Conservation (phyloP, 148 eudicot genomes). For the Cornus kousa region DNA sequence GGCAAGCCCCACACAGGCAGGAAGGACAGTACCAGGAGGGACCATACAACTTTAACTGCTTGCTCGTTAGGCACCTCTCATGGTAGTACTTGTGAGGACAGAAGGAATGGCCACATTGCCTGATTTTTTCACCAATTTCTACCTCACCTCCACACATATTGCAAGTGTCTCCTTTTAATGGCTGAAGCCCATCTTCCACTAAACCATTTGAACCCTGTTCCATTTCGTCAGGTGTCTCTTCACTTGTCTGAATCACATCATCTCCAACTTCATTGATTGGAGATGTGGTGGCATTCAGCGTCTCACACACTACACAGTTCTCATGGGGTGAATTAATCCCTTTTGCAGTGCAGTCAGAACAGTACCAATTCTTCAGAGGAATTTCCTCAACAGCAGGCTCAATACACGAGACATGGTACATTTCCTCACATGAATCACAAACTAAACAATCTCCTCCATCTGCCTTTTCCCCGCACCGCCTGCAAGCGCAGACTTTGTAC, state of each 20-base stretch:
- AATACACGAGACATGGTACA: constrained; percentile 82
- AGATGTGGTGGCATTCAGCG: constrained; percentile 34
- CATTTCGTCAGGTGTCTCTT: constrained; percentile 27
- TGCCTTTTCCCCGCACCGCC: constrained; percentile 56
- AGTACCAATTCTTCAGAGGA: constrained; percentile 77
- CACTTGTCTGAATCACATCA: constrained; percentile 22
- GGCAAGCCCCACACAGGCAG: constrained; percentile 85
- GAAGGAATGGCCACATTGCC: constrained; percentile 62
- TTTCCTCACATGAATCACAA: constrained; percentile 86
- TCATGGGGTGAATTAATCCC: constrained; percentile 69
- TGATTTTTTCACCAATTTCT: constrained; percentile 39
- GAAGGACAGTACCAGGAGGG: constrained; percentile 92
- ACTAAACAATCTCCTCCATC: constrained; percentile 72
- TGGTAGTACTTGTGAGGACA: constrained; percentile 76
- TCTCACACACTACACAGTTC: constrained; percentile 73
- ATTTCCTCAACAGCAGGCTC: constrained; percentile 70
- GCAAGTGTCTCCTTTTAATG: constrained; percentile 38
- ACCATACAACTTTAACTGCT: constrained; percentile 59
- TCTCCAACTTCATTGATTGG: constrained; percentile 23
- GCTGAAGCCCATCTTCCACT: constrained; percentile 32
- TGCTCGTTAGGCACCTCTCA: constrained; percentile 63
- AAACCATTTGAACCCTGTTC: constrained; percentile 49
- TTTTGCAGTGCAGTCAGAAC: constrained; percentile 56
- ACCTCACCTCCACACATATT: constrained; percentile 48
- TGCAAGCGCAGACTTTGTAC: constrained; percentile 44